Percentiles rank a stretch among this genome's conserved stretches.
Conservation (phyloP, 345 rosid genomes). For the Chamaenerion angustifolium region DNA sequence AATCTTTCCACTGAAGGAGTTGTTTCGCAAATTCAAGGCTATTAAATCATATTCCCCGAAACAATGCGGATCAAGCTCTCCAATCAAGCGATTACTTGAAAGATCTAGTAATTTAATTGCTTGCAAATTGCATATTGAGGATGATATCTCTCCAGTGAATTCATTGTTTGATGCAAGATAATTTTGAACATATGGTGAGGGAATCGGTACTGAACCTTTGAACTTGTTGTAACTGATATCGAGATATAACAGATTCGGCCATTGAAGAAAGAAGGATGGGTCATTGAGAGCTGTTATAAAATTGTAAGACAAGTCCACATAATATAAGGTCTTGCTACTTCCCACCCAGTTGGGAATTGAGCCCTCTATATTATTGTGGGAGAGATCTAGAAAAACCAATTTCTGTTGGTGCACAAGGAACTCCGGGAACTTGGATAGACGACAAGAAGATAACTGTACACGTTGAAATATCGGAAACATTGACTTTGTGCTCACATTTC, state of each 20-base stretch:
- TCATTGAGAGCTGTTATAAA: conserved; percentile 6
- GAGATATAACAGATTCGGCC: fast-evolving
- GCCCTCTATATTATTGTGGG: conserved; percentile 10
- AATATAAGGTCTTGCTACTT: fast-evolving
- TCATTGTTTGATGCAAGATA: conserved; percentile 13
- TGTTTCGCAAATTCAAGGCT: conserved; percentile 5
- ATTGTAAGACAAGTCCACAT: conserved; percentile 6
- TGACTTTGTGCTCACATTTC: too few relatives aligned
- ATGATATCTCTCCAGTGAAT: conserved; percentile 8
- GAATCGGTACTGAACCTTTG: conserved; percentile 12
- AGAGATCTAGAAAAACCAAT: not conserved
- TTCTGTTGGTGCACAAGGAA: conserved; percentile 9
- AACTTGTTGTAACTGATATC: conserved; percentile 5
- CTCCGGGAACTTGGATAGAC: conserved; percentile 9
- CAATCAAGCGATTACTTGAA: conserved; percentile 8
- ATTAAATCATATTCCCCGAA: conserved; percentile 4
- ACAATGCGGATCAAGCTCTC: conserved; percentile 17
- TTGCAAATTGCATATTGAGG: conserved; percentile 10
- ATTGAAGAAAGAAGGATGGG: not conserved
- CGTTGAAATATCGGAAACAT: fast-evolving
- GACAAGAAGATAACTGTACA: conserved; percentile 14
- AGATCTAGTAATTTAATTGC: conserved; percentile 10
- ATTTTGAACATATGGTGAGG: fast-evolving
- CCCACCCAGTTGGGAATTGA: conserved; percentile 12
- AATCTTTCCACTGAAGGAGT: conserved; percentile 12